Conservation (phyloP, 306 rosid species). For the Vigna radiata region DNA sequence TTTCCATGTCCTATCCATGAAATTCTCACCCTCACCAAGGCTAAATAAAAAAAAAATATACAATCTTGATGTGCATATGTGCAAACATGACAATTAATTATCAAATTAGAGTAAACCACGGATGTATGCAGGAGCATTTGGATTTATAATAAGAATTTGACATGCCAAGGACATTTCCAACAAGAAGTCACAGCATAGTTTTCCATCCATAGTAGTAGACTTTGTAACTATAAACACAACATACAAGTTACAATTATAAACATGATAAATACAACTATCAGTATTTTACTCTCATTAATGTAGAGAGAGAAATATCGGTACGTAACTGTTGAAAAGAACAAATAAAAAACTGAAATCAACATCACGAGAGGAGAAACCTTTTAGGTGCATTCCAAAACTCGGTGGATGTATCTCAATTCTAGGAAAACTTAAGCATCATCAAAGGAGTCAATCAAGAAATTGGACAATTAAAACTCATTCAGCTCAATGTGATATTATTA, state of each 20-base stretch:
- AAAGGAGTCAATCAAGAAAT: too few species aligned
- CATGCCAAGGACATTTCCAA: constrained; percentile 1
- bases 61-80: background rate
- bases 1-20: background rate
- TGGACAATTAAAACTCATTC: too few species aligned
- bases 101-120: background rate
- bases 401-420: too few species aligned
- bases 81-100: background rate
- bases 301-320: background rate
- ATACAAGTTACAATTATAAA: background rate
- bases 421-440: too few species aligned
- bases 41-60: constrained; percentile 4
- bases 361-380: too few species aligned
- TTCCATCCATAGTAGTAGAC: background rate
- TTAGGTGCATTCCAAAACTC: too few species aligned
- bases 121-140: background rate
- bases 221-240: too few species aligned
- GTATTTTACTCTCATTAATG: background rate
- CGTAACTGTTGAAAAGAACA: background rate
- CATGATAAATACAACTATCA: background rate
- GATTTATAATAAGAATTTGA: background rate
- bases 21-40: background rate
- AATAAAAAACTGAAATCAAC: too few species aligned
- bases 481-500: too few species aligned
- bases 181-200: constrained; percentile 23